Evolutionary conservation across 495 filamentous ascomycete genomes (phyloP), one percentile per base, ranked within the genome.

Genomic region (Podospora conica): DNA sequence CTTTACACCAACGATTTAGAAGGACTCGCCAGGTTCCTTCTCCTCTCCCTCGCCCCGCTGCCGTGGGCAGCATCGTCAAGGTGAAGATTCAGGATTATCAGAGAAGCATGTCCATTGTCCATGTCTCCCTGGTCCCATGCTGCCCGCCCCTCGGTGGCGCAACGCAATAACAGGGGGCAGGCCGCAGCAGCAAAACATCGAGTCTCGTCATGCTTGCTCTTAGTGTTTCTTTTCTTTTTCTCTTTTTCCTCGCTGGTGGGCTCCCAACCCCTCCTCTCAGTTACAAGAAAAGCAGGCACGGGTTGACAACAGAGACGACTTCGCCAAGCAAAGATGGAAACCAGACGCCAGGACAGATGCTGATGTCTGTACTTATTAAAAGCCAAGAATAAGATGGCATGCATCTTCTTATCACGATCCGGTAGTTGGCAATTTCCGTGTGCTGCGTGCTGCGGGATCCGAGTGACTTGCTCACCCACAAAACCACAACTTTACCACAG

Each of bases 1-100:
- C 68, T 69, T 69, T 69, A 65, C 61, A 40, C 55, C 27, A 31
- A 59, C 20, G 20, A 40, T 69, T 69, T 69, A 59, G 27, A 21
- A 12, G 29, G 8, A 33, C 54, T 53, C 40, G 11, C 33, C 40
- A 23, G 11, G 53, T 21, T 10, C n/a, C 18, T 15, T 27, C 40
- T 18, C 40, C 18, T 48, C 25, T 59, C 31, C 24, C n/a, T 59
- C 25, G 58, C 21, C 58, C 25, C 58, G 22, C 29, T 59, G 22
- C 25, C 24, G 29, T 21, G 57, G 25, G 18, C 57, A 48, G 15
- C 5, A 10, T 48, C 15, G 8, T 48, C 33, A 48, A 48, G 33
- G 33, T 48, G 33, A 48, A 48, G 33, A 12, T 18, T 18, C 33
- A 48, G 6, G n/a, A 12, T 48, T n/a, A n/a, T n/a, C n/a, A n/a